phyloP scores from a whole-genome alignment of 2,329 filamentous ascomycete genomes.

The Alternaria postmessia region DNA sequence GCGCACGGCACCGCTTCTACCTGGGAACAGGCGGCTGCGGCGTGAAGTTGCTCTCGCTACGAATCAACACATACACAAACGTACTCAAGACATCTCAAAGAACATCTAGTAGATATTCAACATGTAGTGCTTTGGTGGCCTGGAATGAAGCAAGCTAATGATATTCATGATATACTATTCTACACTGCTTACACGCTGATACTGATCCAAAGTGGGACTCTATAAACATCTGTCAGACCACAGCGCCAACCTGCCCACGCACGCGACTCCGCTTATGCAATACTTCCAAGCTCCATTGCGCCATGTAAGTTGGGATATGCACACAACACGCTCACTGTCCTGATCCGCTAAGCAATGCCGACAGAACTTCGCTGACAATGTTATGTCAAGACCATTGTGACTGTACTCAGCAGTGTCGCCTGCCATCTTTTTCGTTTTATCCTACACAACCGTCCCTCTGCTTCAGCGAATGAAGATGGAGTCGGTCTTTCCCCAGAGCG shows the following conservation, averaged over 20 bases:
- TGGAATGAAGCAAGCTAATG: background rate
- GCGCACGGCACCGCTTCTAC: background rate
- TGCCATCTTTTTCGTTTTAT: constrained; percentile 20
- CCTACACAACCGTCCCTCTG: constrained; percentile 26
- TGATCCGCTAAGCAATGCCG: constrained; percentile 12
- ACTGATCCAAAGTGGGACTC: constrained; percentile 9
- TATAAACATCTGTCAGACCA: constrained; percentile 7
- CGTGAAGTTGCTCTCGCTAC: no score
- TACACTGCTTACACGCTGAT: constrained; percentile 11
- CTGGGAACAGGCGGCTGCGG: no score
- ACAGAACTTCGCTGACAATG: constrained; percentile 10
- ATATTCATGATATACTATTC: constrained; percentile 10
- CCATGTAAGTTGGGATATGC: constrained; percentile 8
- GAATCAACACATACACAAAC: no score
- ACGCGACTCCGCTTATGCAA: constrained; percentile 17
- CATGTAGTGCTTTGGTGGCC: no score
- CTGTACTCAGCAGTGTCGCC: background rate
- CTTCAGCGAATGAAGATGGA: constrained; percentile 67
- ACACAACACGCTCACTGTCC: constrained; percentile 5
- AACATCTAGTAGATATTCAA: no score
- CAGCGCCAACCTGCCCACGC: constrained; percentile 8
- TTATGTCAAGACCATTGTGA: background rate
- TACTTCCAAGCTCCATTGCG: constrained; percentile 16
- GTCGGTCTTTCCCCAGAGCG: constrained; percentile 67
- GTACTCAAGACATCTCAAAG: no score